phyloP scores from a whole-genome alignment of 371 early-diverging fungal genomes.

The Mucor circinelloides region DNA sequence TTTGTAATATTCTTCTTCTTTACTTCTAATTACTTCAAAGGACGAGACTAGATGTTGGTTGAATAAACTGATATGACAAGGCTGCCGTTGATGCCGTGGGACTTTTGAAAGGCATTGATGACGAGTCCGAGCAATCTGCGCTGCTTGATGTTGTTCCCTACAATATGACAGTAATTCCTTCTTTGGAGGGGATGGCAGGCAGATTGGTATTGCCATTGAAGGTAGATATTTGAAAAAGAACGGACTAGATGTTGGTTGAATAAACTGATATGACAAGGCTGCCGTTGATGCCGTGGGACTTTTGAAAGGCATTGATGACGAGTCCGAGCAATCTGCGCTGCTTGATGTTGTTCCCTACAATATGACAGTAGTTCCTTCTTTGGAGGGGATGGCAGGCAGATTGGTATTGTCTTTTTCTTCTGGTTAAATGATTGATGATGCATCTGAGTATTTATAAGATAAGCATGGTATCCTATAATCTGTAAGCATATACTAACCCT shows the following conservation, averaged over 20 bases:
- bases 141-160: slow-evolving; percentile 20
- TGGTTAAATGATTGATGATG: slow-evolving; percentile 15
- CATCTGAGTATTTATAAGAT: slow-evolving; percentile 15
- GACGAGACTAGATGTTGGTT: slow-evolving; percentile 22
- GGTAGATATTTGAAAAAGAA: too few species aligned
- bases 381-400: slow-evolving; percentile 19
- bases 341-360: slow-evolving; percentile 21
- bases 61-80: slow-evolving; percentile 15
- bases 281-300: slow-evolving; percentile 18
- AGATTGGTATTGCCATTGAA: slow-evolving; percentile 20
- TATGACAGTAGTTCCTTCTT: slow-evolving; percentile 20
- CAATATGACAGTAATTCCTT: slow-evolving; percentile 19
- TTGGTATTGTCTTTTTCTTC: slow-evolving; percentile 20
- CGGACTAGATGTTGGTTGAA: slow-evolving; percentile 21
- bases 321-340: slow-evolving; percentile 17
- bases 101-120: slow-evolving; percentile 21
- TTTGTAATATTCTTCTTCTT: not conserved
- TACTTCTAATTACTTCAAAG: slow-evolving; percentile 14
- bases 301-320: slow-evolving; percentile 22
- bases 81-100: slow-evolving; percentile 20
- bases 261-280: slow-evolving; percentile 15
- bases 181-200: slow-evolving; percentile 21
- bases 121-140: slow-evolving; percentile 17
- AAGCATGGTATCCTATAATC: slow-evolving; percentile 10
- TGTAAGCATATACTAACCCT: slow-evolving; percentile 15